Percentiles rank a stretch among this genome's conserved stretches.
Conservation (phyloP, 192 early-diverging fungal species). For the Linnemannia elongata region DNA sequence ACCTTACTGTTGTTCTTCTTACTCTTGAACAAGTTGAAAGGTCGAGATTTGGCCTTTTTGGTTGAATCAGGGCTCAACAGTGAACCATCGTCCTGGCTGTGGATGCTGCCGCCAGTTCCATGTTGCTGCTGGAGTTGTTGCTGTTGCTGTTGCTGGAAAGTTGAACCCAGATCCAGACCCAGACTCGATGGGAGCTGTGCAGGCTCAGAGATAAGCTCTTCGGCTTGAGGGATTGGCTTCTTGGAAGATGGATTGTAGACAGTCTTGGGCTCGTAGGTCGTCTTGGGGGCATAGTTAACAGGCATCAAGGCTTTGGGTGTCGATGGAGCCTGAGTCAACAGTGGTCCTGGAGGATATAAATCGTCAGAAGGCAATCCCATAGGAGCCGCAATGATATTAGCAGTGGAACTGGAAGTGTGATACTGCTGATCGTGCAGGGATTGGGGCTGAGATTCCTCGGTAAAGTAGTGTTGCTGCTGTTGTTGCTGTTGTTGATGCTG, state of each 20-base stretch:
- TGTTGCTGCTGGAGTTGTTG: background rate
- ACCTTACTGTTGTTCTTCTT: slow-evolving; percentile 29
- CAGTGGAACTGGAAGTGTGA: background rate
- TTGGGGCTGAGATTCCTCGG: background rate
- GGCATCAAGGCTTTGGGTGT: slow-evolving; percentile 17
- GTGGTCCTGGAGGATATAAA: background rate
- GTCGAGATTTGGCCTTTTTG: slow-evolving; percentile 35
- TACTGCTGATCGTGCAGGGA: background rate
- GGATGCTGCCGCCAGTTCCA: background rate
- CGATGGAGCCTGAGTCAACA: background rate
- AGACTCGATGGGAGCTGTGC: background rate
- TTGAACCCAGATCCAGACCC: background rate
- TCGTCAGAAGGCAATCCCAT: background rate
- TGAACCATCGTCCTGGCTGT: slow-evolving; percentile 1
- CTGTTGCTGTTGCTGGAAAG: background rate
- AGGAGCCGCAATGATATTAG: background rate
- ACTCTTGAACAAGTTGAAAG: slow-evolving; percentile 46
- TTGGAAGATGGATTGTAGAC: slow-evolving; percentile 23
- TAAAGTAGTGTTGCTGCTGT: background rate
- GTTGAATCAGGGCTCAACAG: background rate
- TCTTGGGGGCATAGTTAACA: slow-evolving; percentile 27
- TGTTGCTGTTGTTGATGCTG: background rate
- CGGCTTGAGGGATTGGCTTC: background rate
- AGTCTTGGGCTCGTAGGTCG: slow-evolving; percentile 31
- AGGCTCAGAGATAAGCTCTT: slow-evolving; percentile 6